These are phyloP conservation scores for Fusarium sublunatum DNA, from an alignment of 2,329 filamentous ascomycete species.

Conservation along the genomic window DNA sequence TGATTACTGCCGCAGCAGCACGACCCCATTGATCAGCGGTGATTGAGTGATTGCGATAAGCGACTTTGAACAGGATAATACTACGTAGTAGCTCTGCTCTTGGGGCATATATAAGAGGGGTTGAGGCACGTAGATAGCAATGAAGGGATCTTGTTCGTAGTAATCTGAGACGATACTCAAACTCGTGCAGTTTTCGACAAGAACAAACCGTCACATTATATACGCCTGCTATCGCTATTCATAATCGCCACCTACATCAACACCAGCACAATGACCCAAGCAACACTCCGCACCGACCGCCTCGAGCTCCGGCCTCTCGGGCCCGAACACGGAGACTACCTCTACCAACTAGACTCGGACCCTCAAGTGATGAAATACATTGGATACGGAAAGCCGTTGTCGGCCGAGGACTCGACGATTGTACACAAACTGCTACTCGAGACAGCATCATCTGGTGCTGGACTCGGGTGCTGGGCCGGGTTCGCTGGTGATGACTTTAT, in stretches of 20 bases:
- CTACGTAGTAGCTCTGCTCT: conserved; percentile 12
- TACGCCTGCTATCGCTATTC: background rate
- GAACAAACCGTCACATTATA: background rate
- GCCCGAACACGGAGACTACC: conserved; percentile 31
- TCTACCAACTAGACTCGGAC: conserved; percentile 38
- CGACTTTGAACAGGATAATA: conserved; percentile 6
- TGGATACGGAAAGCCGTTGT: conserved; percentile 40
- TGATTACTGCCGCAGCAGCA: background rate
- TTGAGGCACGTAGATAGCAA: conserved; percentile 8
- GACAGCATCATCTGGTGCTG: conserved; percentile 33
- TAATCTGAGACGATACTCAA: background rate
- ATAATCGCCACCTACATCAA: background rate
- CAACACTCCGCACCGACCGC: conserved; percentile 34
- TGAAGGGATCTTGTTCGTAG: conserved; percentile 2
- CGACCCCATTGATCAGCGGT: conserved; percentile 26
- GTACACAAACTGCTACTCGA: conserved; percentile 41
- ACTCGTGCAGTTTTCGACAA: background rate
- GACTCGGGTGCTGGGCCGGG: conserved; percentile 39
- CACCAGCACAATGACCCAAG: conserved; percentile 31
- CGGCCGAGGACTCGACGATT: conserved; percentile 32
- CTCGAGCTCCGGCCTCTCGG: conserved; percentile 34
- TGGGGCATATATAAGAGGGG: conserved; percentile 32
- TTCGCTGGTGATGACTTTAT: conserved; percentile 45
- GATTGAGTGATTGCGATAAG: conserved; percentile 2
- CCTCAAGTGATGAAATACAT: conserved; percentile 41